Conservation (phyloP, 371 early-diverging fungal species). For the Mucor circinelloides region DNA sequence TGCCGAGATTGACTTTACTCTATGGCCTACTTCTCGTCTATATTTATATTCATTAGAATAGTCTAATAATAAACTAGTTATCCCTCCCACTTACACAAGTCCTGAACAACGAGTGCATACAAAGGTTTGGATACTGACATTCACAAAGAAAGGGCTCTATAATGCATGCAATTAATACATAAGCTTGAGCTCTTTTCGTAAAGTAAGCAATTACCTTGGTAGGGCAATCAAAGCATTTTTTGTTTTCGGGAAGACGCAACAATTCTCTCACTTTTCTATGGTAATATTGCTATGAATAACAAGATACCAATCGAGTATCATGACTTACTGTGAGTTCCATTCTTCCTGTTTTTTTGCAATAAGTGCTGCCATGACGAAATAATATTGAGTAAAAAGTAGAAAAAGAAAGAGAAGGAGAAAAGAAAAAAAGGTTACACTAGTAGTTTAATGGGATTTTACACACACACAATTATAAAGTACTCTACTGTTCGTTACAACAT, state of each 20-base stretch:
- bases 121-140: slow-evolving; percentile 62
- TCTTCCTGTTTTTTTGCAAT: slow-evolving; percentile 23
- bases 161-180: not conserved
- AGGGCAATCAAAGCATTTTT: slow-evolving; percentile 69
- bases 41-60: not conserved
- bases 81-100: slow-evolving; percentile 50
- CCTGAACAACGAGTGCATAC: slow-evolving; percentile 70
- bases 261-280: slow-evolving; percentile 39
- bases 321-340: slow-evolving; percentile 15
- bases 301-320: not conserved
- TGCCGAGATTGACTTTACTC: slow-evolving; percentile 71
- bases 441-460: not conserved
- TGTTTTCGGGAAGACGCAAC: slow-evolving; percentile 55
- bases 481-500: not conserved
- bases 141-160: slow-evolving; percentile 68
- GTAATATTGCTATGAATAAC: not conserved
- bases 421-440: not conserved
- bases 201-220: slow-evolving; percentile 50
- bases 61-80: not conserved
- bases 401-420: not conserved
- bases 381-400: not conserved
- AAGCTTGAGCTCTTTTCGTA: not conserved
- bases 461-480: not conserved
- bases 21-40: slow-evolving; percentile 71
- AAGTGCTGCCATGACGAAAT: slow-evolving; percentile 8